Base-by-base conservation (phyloP, 306 rosid species). In the Begonia peltatifolia region DNA sequence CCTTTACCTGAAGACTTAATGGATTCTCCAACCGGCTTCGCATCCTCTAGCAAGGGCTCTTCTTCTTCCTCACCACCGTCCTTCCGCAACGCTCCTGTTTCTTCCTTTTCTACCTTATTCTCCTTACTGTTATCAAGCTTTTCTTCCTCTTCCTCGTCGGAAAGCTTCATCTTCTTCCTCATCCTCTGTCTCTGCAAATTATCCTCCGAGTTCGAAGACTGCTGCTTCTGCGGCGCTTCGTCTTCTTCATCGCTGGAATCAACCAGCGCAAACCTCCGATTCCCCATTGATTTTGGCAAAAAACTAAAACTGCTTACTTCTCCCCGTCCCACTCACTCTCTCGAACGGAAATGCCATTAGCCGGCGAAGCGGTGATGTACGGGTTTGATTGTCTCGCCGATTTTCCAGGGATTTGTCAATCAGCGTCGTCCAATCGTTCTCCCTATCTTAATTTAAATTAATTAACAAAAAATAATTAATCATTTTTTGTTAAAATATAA, bases 231-330 rank as follows among this genome's bases (percentile, higher is more conserved):
- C 14, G 65, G 80, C 2, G 59, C 46, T 50, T 74, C 87, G 3
- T 86, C 93, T 25, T 86, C 95, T 4, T 90, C 90, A 41, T 81
- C 93, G 75, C 94, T 86, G 38, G 84, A 76, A 17, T 87, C 62
- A 15, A 86, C 74, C 72, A 63, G 93, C 23, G 75, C 68, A 53
- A 86, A 79, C 57, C 99, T 83, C 3, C 94, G 70, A 63, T 83
- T 81, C 46, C 87, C 79, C 99, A 90, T 85, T 65, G 54, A 14
- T 44, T 44, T 6, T 14, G 23, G 2, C 46, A 42, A 9, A 42
- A 42, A 42, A 20, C 2, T 20, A 20, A 20, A 2, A 2, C 1
- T 20, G 23, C 3, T 20, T 1, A 20, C 23, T 42, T 42, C 46
- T 9, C 46, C 10, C 46, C 2, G 48, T 44, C n/a, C 48, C 14